phyloP scores from a whole-genome alignment of 495 filamentous ascomycete genomes.

The Hapsidospora chrysogenum region DNA sequence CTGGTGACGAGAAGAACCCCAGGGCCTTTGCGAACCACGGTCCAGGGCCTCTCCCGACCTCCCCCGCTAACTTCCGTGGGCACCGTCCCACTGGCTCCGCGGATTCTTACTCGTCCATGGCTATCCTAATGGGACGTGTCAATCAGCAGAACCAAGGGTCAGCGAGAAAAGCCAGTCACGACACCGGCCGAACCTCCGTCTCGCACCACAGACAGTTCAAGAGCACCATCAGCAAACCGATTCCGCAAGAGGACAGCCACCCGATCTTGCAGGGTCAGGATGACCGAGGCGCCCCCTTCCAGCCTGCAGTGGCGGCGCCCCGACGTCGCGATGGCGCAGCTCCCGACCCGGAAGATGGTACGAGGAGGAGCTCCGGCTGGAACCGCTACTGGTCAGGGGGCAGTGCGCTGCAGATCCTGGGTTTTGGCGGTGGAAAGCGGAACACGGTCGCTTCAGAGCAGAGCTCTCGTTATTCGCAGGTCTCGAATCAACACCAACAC shows the following conservation, averaged over 20 bases:
- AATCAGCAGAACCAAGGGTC: constrained; percentile 22
- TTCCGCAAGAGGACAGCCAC: constrained; percentile 17
- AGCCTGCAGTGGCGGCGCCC: constrained; percentile 16
- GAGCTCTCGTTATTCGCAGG: constrained; percentile 33
- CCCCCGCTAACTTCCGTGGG: constrained; percentile 22
- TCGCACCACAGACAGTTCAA: constrained; percentile 33
- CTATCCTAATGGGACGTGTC: constrained; percentile 34
- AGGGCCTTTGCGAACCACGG: constrained; percentile 36
- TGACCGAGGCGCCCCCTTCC: constrained; percentile 25
- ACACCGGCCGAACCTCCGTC: constrained; percentile 21
- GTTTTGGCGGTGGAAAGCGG: constrained; percentile 27
- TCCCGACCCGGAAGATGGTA: constrained; percentile 9
- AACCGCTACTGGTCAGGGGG: constrained; percentile 44
- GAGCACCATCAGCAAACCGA: constrained; percentile 35
- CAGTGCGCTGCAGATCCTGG: constrained; percentile 32
- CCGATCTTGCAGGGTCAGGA: constrained; percentile 10
- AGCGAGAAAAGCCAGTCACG: constrained; percentile 34
- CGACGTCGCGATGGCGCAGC: constrained; percentile 17
- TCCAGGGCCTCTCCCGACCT: constrained; percentile 22
- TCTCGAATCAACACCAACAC: constrained; percentile 9
- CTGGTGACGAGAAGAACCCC: constrained; percentile 29
- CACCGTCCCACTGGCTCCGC: constrained; percentile 28
- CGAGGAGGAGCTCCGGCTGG: constrained; percentile 40
- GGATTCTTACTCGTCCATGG: constrained; percentile 37
- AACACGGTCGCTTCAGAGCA: constrained; percentile 25